Evolutionary conservation across 2,329 filamentous ascomycete genomes (phyloP).

Genomic region (Stagonosporopsis vannaccii): DNA sequence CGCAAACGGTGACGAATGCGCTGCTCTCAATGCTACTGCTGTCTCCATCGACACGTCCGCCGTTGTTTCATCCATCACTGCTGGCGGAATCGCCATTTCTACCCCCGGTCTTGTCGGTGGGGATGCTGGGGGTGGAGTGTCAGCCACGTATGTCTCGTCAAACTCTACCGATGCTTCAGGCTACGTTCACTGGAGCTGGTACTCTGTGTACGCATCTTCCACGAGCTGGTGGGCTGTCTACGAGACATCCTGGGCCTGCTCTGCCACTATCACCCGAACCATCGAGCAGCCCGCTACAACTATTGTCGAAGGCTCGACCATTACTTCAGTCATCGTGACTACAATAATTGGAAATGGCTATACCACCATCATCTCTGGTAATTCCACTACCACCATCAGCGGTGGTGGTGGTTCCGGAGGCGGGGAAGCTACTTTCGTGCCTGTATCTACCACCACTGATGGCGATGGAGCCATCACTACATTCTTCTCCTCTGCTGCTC

Average conservation of each 20-base stretch:
- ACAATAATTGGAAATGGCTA: conserved; percentile 34
- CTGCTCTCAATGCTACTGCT: conserved; percentile 10
- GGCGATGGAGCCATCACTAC: conserved; percentile 31
- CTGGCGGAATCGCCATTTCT: conserved; percentile 26
- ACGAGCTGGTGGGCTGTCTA: conserved; percentile 38
- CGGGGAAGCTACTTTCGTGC: conserved; percentile 31
- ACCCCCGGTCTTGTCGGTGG: conserved; percentile 33
- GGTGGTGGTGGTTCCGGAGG: conserved; percentile 21
- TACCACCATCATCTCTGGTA: conserved; percentile 35
- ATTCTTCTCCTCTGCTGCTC: conserved; percentile 29
- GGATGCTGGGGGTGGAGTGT: conserved; percentile 31
- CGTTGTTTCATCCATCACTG: conserved; percentile 32
- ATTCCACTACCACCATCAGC: conserved; percentile 24
- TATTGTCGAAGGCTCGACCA: conserved; percentile 17
- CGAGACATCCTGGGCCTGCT: conserved; percentile 36
- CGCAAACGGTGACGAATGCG: conserved; percentile 33
- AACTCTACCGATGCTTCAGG: conserved; percentile 31
- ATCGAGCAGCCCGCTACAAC: conserved; percentile 28
- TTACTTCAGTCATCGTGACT: conserved; percentile 22
- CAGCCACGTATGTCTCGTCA: conserved; percentile 29
- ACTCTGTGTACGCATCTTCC: conserved; percentile 33
- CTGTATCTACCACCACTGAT: conserved; percentile 32
- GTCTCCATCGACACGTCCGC: conserved; percentile 28
- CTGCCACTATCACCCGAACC: conserved; percentile 28
- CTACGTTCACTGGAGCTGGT: conserved; percentile 35